Conservation (phyloP, 257 asterid genomes). For the Solanum dulcamara region DNA sequence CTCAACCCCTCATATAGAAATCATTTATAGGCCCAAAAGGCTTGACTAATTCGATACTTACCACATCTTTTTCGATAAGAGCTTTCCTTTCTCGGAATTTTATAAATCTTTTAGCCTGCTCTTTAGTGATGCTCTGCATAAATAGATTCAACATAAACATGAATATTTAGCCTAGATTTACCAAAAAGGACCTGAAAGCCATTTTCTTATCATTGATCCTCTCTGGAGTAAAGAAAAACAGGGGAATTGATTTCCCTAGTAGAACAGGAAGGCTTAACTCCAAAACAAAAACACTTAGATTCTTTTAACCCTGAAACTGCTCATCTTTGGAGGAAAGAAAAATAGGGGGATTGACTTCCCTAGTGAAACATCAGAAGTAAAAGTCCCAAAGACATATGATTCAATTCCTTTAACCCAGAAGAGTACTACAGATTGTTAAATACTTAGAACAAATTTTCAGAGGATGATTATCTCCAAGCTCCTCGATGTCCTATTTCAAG, state of each 20-base stretch:
- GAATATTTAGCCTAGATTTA: neutral
- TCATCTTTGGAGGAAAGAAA: neutral
- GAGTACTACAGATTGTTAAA: neutral
- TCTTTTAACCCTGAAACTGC: neutral
- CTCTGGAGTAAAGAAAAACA: neutral
- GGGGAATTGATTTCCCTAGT: neutral
- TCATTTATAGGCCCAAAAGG: neutral
- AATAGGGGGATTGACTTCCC: neutral
- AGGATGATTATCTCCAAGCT: neutral
- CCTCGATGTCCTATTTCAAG: neutral
- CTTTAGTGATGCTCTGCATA: constrained; percentile 64
- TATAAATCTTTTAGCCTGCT: constrained; percentile 83
- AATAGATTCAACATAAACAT: neutral
- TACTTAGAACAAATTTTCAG: neutral
- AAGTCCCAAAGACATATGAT: neutral
- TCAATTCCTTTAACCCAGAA: neutral
- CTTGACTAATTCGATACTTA: constrained; percentile 12
- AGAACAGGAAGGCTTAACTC: neutral
- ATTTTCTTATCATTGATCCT: neutral
- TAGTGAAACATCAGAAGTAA: neutral
- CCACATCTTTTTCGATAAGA: constrained; percentile 98
- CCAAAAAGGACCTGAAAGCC: neutral
- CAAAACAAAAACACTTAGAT: neutral
- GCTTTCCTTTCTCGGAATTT: constrained; percentile 97
- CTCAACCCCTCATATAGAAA: neutral